A percentile compares a stretch with the other conserved stretches of the same genome.
Evolutionary conservation across 305 asterid species (phyloP).

Genomic region (Caryopteris hybrid): DNA sequence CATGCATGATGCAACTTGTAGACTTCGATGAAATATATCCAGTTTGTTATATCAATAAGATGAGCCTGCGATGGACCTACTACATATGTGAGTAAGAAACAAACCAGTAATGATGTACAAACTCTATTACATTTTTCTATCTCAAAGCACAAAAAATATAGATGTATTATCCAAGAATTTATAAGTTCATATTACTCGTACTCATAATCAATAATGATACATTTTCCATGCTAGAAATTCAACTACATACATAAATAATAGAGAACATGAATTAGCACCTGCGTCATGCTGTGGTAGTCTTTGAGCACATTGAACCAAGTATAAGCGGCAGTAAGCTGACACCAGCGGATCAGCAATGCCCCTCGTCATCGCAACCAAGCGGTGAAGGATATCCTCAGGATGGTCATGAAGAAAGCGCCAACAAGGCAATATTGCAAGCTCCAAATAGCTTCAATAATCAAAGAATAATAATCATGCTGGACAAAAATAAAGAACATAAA

Average conservation of each 20-base stretch:
- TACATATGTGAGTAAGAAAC: not conserved
- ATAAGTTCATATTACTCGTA: conserved; percentile 4
- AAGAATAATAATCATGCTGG: conserved; percentile 11
- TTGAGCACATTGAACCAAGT: conserved; percentile 72
- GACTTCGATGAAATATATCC: conserved; percentile 3
- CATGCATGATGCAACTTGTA: conserved; percentile 1
- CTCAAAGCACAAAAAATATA: conserved; percentile 12
- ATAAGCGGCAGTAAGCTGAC: conserved; percentile 72
- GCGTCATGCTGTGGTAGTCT: conserved; percentile 44
- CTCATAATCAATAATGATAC: not conserved
- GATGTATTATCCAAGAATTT: not conserved
- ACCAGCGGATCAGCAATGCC: conserved; percentile 87
- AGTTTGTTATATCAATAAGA: not conserved
- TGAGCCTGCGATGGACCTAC: conserved; percentile 1
- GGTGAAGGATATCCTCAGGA: conserved; percentile 56
- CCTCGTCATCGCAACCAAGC: conserved; percentile 74
- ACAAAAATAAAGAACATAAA: conserved; percentile 9
- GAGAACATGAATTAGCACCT: conserved; percentile 40
- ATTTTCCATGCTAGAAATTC: not conserved
- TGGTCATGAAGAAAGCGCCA: conserved; percentile 65
- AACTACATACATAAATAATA: not conserved
- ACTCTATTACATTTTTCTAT: not conserved
- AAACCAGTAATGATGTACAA: not conserved
- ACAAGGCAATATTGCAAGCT: conserved; percentile 76
- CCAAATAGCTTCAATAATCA: conserved; percentile 63